These are phyloP conservation scores for Dactylellina drechsleri DNA, from an alignment of 2,329 filamentous ascomycete species.

Conservation along the genomic window DNA sequence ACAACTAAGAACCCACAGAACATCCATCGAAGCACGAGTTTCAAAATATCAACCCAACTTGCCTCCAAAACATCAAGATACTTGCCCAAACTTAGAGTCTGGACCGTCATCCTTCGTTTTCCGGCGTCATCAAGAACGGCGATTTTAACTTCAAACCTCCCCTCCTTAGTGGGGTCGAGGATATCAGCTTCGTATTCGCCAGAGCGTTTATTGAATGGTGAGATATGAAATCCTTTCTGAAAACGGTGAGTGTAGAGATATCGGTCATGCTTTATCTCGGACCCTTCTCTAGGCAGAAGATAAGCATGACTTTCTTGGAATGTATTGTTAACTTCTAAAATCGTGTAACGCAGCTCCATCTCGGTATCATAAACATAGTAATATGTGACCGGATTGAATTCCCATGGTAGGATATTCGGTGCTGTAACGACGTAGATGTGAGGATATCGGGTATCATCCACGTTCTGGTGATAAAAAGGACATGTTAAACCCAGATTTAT, in stretches of 20 bases:
- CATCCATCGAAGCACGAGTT: conserved; percentile 56
- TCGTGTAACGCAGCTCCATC: conserved; percentile 71
- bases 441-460: conserved; percentile 71
- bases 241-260: conserved; percentile 53
- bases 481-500: not conserved
- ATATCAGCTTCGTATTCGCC: conserved; percentile 65
- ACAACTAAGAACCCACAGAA: conserved; percentile 56
- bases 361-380: conserved; percentile 76
- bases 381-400: conserved; percentile 80
- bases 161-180: conserved; percentile 63
- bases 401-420: conserved; percentile 74
- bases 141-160: conserved; percentile 57
- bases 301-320: conserved; percentile 78
- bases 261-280: conserved; percentile 42
- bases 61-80: conserved; percentile 56
- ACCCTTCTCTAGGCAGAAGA: conserved; percentile 65
- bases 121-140: conserved; percentile 55
- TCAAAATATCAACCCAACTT: conserved; percentile 49
- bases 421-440: conserved; percentile 78
- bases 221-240: conserved; percentile 78
- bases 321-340: conserved; percentile 80
- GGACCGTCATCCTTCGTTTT: conserved; percentile 56
- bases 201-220: conserved; percentile 72
- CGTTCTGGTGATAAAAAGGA: conserved; percentile 63
- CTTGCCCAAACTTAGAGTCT: conserved; percentile 55